These are phyloP conservation scores for Lepidopterella palustris DNA, from an alignment of 495 filamentous ascomycete species.

Conservation along the genomic window DNA sequence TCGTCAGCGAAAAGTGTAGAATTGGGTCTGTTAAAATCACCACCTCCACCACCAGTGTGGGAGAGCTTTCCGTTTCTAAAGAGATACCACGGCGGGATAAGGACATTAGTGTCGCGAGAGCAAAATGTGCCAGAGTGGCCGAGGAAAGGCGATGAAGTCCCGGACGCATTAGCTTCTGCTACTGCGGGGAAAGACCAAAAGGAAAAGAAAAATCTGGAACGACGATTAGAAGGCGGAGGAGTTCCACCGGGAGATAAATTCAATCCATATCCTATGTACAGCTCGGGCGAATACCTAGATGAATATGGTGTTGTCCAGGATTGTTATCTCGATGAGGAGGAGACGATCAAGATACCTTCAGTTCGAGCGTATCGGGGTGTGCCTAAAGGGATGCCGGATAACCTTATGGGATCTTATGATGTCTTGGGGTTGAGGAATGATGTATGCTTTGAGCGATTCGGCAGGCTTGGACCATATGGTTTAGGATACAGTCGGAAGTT, in stretches of 20 bases:
- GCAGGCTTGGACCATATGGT: constrained; percentile 82
- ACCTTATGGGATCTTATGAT: constrained; percentile 74
- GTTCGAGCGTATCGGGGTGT: constrained; percentile 68
- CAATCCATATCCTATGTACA: constrained; percentile 62
- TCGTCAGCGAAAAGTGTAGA: constrained; percentile 55
- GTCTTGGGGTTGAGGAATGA: constrained; percentile 75
- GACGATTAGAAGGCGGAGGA: constrained; percentile 13
- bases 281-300: constrained; percentile 49
- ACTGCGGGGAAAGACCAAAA: constrained; percentile 38
- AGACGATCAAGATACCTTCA: constrained; percentile 55
- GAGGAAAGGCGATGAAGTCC: constrained; percentile 36
- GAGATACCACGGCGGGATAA: constrained; percentile 78
- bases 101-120: constrained; percentile 52
- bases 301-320: constrained; percentile 60
- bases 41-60: constrained; percentile 63
- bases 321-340: constrained; percentile 66
- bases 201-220: constrained; percentile 14
- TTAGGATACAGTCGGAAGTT: constrained; percentile 69
- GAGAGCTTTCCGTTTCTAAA: constrained; percentile 74
- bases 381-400: constrained; percentile 71
- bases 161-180: constrained; percentile 13
- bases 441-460: constrained; percentile 91
- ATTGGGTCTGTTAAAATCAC: constrained; percentile 47
- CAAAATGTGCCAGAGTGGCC: constrained; percentile 74
- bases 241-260: constrained; percentile 54